Evolutionary conservation across 1,284 basidiomycete genomes (phyloP), one percentile per base, ranked within the genome.

Genomic region (Cystobasidium slooffiae): DNA sequence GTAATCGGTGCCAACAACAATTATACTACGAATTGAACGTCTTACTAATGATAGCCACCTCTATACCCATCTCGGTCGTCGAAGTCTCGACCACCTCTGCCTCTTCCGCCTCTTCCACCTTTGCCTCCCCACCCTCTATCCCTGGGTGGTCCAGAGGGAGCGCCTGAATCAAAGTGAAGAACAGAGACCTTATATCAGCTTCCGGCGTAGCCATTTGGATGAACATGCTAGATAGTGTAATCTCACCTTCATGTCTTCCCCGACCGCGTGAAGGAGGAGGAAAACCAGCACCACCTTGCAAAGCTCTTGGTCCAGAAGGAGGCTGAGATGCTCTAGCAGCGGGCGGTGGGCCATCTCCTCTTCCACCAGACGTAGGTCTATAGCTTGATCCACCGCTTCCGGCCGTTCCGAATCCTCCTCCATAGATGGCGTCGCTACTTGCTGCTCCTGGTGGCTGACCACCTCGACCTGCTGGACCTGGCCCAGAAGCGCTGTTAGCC

Each of bases 301-400:
- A 52, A 37, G 59, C 69, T 39, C 69, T 41, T 22, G 69, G 69
- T 37, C 58, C 69, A 43, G 69, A 72, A 10, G 69, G 69, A 16
- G 68, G 68, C 55, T 72, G 55, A 52, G 39, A 47, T 5, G 69
- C 49, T 52, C 69, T 51, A 10, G 69, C 59, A 52, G 47, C 47
- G 6, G 69, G 46, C 7, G 69, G 69, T 5, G 69, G 69, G 1
- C 44, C 44, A 37, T 63, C 44, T 43, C 61, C 44, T 63, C 61
- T 46, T 18, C 61, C 47, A 22, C 44, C 44, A n/a, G 56, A 59
- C 10, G 56, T 56, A 22, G 68, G 68, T 24, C 68, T 22, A 51
- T 69, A 69, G n/a, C 39, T 61, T n/a, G 69, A 72, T 51, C 58
- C 69, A 44, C 69, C 69, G 9, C 44, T 52, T 20, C 53, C 53